Evolutionary conservation across 257 asterid species (phyloP), one percentile per base, ranked within the genome.

Genomic region (Coffea eugenioides): DNA sequence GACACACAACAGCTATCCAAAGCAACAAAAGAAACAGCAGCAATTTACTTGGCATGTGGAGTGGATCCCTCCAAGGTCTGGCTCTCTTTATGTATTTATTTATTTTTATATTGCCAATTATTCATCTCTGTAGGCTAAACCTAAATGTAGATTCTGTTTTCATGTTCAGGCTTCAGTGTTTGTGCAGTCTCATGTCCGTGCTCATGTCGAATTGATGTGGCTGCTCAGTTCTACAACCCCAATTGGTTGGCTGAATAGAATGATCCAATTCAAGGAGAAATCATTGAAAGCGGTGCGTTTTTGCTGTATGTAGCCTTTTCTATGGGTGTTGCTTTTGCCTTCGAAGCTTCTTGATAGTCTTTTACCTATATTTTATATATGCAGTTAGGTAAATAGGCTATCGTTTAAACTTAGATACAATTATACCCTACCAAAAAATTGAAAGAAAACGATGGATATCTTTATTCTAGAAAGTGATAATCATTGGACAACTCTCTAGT

Each of bases 171-270:
- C 98, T 77, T 94, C 97, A 81, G 97, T 96, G 70, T 96, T 96
- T 87, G 97, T 96, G 90, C 98, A 96, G 92, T 94, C 98, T 78
- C 99, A 96, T 83, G 97, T 96, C 43, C 91, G 90, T 82, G 99
- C 98, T 83, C 98, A 91, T 85, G 94, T 90, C 59, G 98, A 96
- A 83, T 80, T 96, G 90, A 94, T 92, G 97, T 96, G 99, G 98
- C 84, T 94, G 80, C 89, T 96, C 83, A 94, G 98, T 86, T 88
- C 97, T 70, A 88, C 94, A 69, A 90, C 96, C 39, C 99, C 97
- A 75, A 91, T 94, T 81, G 98, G 97, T 70, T 92, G 98, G 99
- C 97, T 96, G 77, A 96, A 94, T 77, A 90, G 82, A 87, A 96
- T 96, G 99, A 94, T 94, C 78, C 99, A 94, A 80, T 96, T 96